phyloP scores from a whole-genome alignment of 257 asterid species.

The Striga asiatica region DNA sequence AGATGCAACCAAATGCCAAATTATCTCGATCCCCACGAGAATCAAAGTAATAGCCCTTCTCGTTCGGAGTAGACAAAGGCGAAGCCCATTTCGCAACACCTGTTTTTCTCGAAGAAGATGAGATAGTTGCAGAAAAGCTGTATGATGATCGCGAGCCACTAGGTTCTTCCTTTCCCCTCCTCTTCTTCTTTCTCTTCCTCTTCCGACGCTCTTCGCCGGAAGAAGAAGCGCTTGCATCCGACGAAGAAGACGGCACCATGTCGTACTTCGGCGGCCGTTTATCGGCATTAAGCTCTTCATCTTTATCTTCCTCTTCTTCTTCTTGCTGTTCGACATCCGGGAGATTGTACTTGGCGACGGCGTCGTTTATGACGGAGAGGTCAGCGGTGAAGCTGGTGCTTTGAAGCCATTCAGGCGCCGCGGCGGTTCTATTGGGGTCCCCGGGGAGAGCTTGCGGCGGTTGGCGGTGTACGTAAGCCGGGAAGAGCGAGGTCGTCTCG shows the following conservation, averaged over 20 bases:
- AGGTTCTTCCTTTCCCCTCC: slow-evolving; percentile 28
- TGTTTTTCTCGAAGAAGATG: slow-evolving; percentile 48
- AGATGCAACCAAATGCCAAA: slow-evolving; percentile 71
- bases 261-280: slow-evolving; percentile 38
- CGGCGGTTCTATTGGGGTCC: slow-evolving; percentile 10
- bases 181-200: slow-evolving; percentile 34
- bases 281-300: slow-evolving; percentile 10
- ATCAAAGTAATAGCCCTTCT: slow-evolving; percentile 78
- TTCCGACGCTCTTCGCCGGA: slow-evolving; percentile 25
- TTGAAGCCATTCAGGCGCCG: slow-evolving; percentile 49
- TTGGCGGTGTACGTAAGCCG: slow-evolving; percentile 26
- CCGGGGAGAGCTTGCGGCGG: slow-evolving; percentile 20
- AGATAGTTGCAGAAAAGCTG: slow-evolving; percentile 28
- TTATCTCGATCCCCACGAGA: slow-evolving; percentile 85
- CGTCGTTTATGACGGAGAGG: slow-evolving; percentile 56
- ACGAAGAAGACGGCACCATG: slow-evolving; percentile 50
- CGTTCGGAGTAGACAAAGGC: slow-evolving; percentile 29
- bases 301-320: slow-evolving; percentile 31
- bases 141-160: slow-evolving; percentile 22
- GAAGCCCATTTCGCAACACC: slow-evolving; percentile 60
- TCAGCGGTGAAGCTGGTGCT: slow-evolving; percentile 75
- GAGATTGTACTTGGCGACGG: slow-evolving; percentile 49
- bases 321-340: slow-evolving; percentile 28
- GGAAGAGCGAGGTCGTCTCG: slow-evolving; percentile 46
- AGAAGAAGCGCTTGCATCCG: slow-evolving; percentile 37